Percentiles rank a stretch among this genome's conserved stretches.
Conservation (phyloP, 2,329 filamentous ascomycete species). For the Aspergillus sclerotialis region DNA sequence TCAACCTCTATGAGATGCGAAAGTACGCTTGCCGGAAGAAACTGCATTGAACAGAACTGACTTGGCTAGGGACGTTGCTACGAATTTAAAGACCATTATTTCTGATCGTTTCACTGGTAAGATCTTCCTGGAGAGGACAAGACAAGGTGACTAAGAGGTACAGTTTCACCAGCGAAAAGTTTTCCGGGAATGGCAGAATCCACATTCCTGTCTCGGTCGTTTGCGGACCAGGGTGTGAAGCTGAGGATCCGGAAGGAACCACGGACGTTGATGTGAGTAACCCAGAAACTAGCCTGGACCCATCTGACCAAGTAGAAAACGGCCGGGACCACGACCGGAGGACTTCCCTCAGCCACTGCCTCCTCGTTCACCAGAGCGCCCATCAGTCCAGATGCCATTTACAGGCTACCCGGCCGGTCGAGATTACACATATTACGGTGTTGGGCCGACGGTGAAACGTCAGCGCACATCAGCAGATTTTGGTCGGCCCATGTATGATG, state of each 20-base stretch:
- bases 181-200: slow-evolving; percentile 78
- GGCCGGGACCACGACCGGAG: slow-evolving; percentile 29
- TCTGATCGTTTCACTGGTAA: slow-evolving; percentile 65
- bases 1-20: slow-evolving; percentile 68
- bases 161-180: slow-evolving; percentile 51
- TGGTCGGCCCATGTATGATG: slow-evolving; percentile 29
- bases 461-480: slow-evolving; percentile 34
- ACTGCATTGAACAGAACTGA: slow-evolving; percentile 15
- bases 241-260: slow-evolving; percentile 78
- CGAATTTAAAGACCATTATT: slow-evolving; percentile 47
- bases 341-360: slow-evolving; percentile 31
- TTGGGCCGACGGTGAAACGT: slow-evolving; percentile 31
- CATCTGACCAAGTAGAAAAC: slow-evolving; percentile 28
- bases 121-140: slow-evolving; percentile 2
- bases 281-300: not conserved
- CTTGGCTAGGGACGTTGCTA: slow-evolving; percentile 34
- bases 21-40: too few species aligned
- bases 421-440: slow-evolving; percentile 30
- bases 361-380: slow-evolving; percentile 31
- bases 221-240: slow-evolving; percentile 81
- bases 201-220: slow-evolving; percentile 70
- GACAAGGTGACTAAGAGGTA: slow-evolving; percentile 7
- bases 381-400: slow-evolving; percentile 30
- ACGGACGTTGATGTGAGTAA: slow-evolving; percentile 44
- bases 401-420: slow-evolving; percentile 24